A percentile compares a stretch with the other conserved stretches of the same genome.
Conservation (phyloP, 2,329 filamentous ascomycete species). For the Ophiostoma pallidulum region DNA sequence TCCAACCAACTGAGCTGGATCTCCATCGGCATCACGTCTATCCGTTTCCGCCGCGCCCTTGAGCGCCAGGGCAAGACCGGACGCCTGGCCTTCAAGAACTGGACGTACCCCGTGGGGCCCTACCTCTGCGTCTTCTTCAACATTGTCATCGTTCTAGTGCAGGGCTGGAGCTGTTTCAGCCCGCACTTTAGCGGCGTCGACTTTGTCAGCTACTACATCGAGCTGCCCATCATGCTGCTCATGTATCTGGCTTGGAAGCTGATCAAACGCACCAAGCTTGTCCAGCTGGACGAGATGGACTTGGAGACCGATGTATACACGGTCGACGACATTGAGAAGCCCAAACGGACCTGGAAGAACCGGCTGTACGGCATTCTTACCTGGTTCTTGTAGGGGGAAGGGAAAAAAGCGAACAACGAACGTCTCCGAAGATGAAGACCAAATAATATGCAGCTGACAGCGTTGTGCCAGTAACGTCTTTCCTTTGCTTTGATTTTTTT, state of each 20-base stretch:
- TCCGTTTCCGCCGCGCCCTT: constrained; percentile 54
- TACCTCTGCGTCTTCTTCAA: constrained; percentile 48
- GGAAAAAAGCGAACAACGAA: no score
- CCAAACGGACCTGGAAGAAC: no score
- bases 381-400: no score
- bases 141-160: constrained; percentile 49
- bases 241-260: constrained; percentile 48
- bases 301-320: constrained; percentile 19
- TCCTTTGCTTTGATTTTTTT: no score
- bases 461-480: no score
- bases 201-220: constrained; percentile 56
- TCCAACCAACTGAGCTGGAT: constrained; percentile 60
- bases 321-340: constrained; percentile 14
- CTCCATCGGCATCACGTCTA: constrained; percentile 52
- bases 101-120: constrained; percentile 56
- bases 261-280: constrained; percentile 16
- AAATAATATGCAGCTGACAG: no score
- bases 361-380: no score
- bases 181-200: constrained; percentile 47
- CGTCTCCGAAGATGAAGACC: no score
- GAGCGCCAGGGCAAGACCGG: constrained; percentile 49
- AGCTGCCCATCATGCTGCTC: constrained; percentile 49
- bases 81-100: constrained; percentile 54
- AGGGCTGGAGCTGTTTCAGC: constrained; percentile 55
- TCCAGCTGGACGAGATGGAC: constrained; percentile 17